phyloP scores from a whole-genome alignment of 2,329 filamentous ascomycete species.

The Cytospora piceae region DNA sequence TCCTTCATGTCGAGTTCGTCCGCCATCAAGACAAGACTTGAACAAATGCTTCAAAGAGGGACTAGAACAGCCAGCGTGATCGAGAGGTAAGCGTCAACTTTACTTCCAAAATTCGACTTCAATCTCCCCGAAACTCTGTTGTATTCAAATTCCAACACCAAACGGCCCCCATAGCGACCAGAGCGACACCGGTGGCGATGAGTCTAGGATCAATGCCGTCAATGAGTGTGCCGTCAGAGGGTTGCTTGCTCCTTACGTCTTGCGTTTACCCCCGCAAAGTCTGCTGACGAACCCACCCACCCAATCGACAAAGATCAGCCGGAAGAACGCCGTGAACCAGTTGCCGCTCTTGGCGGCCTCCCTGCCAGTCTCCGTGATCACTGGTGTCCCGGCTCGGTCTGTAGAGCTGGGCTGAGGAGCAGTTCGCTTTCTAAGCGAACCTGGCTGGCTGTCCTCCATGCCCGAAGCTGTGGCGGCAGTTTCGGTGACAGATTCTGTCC shows the following conservation, averaged over 20 bases:
- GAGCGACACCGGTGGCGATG: conserved; percentile 26
- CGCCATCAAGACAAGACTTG: background rate
- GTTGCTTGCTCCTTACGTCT: conserved; percentile 29
- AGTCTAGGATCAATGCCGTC: conserved; percentile 30
- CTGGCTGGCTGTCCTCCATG: conserved; percentile 20
- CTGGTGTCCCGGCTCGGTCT: conserved; percentile 26
- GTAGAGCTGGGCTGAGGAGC: conserved; percentile 13
- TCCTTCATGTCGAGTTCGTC: conserved; percentile 6
- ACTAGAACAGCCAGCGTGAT: background rate
- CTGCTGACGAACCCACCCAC: conserved; percentile 29
- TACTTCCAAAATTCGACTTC: background rate
- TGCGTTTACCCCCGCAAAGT: conserved; percentile 27
- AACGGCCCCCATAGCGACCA: conserved; percentile 24
- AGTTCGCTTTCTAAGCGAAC: conserved; percentile 27
- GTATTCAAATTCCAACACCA: conserved; percentile 15
- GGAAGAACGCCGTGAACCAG: conserved; percentile 32
- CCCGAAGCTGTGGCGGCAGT: conserved; percentile 23
- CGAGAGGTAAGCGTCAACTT: background rate
- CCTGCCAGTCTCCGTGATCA: conserved; percentile 23
- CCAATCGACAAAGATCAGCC: conserved; percentile 31
- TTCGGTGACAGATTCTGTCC: conserved; percentile 7
- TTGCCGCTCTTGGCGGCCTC: conserved; percentile 30
- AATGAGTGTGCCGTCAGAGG: conserved; percentile 25
- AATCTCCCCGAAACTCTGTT: conserved; percentile 11
- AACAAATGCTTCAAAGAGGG: background rate